phyloP scores from a whole-genome alignment of 371 early-diverging fungal genomes.

The Rhizopus sp. region DNA sequence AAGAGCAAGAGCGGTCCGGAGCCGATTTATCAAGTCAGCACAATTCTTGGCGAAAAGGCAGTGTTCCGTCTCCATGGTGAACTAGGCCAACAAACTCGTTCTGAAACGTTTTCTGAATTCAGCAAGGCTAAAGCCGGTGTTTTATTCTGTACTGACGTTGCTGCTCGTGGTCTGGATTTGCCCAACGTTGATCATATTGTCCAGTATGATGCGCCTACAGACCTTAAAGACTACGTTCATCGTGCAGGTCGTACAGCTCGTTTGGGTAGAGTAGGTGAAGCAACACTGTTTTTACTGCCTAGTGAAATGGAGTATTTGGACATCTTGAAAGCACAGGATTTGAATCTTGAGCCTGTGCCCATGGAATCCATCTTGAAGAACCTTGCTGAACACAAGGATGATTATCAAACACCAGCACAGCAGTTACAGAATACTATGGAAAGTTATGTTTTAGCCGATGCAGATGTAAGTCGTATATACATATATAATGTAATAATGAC shows the following conservation, averaged over 20 bases:
- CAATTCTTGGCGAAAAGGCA: conserved; percentile 56
- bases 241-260: conserved; percentile 99
- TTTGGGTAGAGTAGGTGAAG: conserved; percentile 84
- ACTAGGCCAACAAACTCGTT: conserved; percentile 77
- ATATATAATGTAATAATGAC: not conserved
- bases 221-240: conserved; percentile 94
- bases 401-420: conserved; percentile 60
- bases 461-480: conserved; percentile 48
- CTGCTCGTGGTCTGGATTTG: conserved; percentile 98
- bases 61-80: conserved; percentile 91
- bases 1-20: conserved; percentile 26
- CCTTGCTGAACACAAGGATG: conserved; percentile 39
- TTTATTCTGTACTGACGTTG: conserved; percentile 96
- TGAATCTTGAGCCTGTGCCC: conserved; percentile 53
- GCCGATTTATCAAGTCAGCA: conserved; percentile 41
- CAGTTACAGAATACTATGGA: conserved; percentile 72
- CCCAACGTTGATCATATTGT: conserved; percentile 91
- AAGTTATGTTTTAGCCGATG: conserved; percentile 51
- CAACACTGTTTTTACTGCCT: conserved; percentile 83
- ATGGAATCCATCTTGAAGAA: conserved; percentile 55
- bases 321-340: conserved; percentile 69
- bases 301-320: conserved; percentile 86
- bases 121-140: conserved; percentile 63
- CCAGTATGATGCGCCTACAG: conserved; percentile 98
- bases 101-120: conserved; percentile 75